Percentiles rank a stretch among this genome's conserved stretches.
Conservation (phyloP, 352 stramenopile genomes). For the Thalassiosira tumida region DNA sequence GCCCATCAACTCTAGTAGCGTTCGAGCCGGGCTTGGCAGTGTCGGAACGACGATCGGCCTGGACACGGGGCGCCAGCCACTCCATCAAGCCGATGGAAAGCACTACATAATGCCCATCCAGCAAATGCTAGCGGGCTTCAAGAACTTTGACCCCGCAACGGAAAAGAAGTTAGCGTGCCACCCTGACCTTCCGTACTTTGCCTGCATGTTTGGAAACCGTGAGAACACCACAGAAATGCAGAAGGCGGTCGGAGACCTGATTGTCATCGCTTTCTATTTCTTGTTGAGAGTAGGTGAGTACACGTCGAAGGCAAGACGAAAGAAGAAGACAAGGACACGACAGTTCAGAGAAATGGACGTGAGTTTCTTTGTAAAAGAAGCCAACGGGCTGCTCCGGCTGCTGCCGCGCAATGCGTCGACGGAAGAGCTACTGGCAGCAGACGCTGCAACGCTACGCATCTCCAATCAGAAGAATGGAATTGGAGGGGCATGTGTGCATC, state of each 20-base stretch:
- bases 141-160: conserved; percentile 5
- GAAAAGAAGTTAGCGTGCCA: conserved; percentile 28
- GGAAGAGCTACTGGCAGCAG: not conserved
- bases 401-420: not conserved
- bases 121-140: conserved; percentile 5
- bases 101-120: conserved; percentile 7
- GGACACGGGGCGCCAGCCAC: not conserved
- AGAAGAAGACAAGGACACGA: not conserved
- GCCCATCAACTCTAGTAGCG: not conserved
- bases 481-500: not conserved
- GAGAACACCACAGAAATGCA: not conserved
- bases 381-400: not conserved
- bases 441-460: not conserved
- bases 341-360: not conserved
- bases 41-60: not conserved
- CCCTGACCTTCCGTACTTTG: conserved; percentile 4
- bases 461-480: conserved; percentile 31
- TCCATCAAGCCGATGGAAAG: not conserved
- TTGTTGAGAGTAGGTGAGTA: not conserved
- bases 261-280: not conserved
- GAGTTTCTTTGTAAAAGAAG: not conserved
- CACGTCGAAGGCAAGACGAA: not conserved
- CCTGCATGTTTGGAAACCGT: not conserved
- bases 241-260: not conserved
- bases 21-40: not conserved